A percentile compares a stretch with the other conserved stretches of the same genome.
These are phyloP conservation scores for Heimioporus sp. DNA, from an alignment of 768 basidiomycete species.

Conservation along the genomic window DNA sequence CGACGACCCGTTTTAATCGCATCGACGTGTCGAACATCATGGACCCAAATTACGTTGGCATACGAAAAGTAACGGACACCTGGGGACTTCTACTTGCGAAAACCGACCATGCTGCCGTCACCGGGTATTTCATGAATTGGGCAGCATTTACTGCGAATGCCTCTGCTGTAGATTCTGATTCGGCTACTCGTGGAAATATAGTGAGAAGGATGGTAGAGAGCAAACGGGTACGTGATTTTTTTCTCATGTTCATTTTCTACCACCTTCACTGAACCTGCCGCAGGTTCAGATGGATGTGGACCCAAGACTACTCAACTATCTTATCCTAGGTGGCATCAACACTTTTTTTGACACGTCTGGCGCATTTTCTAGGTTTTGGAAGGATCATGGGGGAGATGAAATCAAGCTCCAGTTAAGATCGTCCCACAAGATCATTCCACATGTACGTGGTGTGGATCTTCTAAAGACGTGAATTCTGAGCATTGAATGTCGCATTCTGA, in stretches of 20 bases:
- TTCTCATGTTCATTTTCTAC: background rate
- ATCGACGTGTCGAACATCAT: conserved; percentile 50
- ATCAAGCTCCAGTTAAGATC: conserved; percentile 23
- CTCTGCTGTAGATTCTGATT: conserved; percentile 6
- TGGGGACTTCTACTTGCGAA: conserved; percentile 41
- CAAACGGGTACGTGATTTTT: conserved; percentile 15
- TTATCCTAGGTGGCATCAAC: conserved; percentile 13
- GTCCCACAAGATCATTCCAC: conserved; percentile 38
- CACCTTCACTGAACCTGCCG: background rate
- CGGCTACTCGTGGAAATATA: background rate
- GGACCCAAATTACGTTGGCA: conserved; percentile 42
- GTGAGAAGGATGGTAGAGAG: conserved; percentile 13
- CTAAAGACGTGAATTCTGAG: background rate
- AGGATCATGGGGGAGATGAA: conserved; percentile 22
- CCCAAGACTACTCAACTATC: background rate
- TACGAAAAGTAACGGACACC: conserved; percentile 27
- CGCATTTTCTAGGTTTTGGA: conserved; percentile 36
- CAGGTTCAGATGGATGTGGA: conserved; percentile 11
- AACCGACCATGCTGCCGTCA: conserved; percentile 30
- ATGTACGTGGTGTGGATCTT: conserved; percentile 28
- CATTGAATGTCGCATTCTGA: background rate
- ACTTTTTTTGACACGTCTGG: conserved; percentile 37
- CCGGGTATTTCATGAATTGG: conserved; percentile 54
- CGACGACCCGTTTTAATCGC: conserved; percentile 38
- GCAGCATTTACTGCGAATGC: background rate